Evolutionary conservation across 2,329 filamentous ascomycete genomes (phyloP), one percentile per base, ranked within the genome.

Genomic region (Monilinia fructicola): DNA sequence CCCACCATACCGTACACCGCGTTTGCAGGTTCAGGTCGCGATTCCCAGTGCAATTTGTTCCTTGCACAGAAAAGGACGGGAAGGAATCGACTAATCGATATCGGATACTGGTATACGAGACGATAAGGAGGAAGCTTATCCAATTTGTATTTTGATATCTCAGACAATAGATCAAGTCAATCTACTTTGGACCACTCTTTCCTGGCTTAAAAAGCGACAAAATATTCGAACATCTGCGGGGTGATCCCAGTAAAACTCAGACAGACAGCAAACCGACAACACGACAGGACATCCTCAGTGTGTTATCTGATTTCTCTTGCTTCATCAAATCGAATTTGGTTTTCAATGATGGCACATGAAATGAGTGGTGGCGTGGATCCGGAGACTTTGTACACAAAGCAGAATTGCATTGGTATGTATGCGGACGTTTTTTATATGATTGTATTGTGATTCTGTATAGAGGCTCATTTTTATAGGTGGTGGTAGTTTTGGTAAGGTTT

Each of bases 401-500:
- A 95, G 79, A 92, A 88, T 77, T 93, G 90, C 81, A 94, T 95
- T 79, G 90, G 90, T 92, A 79, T 73, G 85, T 64, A 62, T 44
- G 54, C 59, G 40, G 55, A 44, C 52, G 67, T 40, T 60, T 61
- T 7, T 48, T 42, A 58, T 54, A 42, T 48, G 69, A 65, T 42
- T 42, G 4, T 14, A 16, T 18, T 14, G 16, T 16, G 40, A 16
- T 42, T 42, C 62, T 31, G 35, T 54, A 44, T 58, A 67, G 54
- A 70, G 54, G 74, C 76, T 74, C 53, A 74, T 71, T 66, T 66
- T 67, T 56, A 67, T 74, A 93, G 94, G 95, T 73, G 95, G 95
- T 73, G 95, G 95, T 69, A 98, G 94, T 79, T 99, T 99, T 81
- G 95, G 95, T 76, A 96, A 96, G 80, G 95, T 99, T 69, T 99